Percentiles rank a stretch among this genome's conserved stretches.
Conservation (phyloP, 352 stramenopile species). For the Globisporangium cystogenes region DNA sequence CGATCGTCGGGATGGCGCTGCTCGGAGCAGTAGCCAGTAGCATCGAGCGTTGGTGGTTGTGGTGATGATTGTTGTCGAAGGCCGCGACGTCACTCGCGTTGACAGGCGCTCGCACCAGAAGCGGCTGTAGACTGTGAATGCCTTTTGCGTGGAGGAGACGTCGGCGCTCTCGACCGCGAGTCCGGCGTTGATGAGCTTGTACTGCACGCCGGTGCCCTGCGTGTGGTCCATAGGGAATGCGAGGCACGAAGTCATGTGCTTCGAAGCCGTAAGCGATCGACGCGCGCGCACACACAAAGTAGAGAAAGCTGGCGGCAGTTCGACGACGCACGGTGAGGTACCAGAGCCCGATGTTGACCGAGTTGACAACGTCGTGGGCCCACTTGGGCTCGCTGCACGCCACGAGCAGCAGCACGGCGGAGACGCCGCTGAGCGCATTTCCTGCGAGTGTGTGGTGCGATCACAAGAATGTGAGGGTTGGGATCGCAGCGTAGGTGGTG, state of each 20-base stretch:
- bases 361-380: conserved; percentile 62
- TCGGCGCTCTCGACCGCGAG: conserved; percentile 29
- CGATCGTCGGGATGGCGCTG: conserved; percentile 32
- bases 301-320: no score
- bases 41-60: not conserved
- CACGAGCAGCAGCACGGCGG: conserved; percentile 43
- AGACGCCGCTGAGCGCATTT: conserved; percentile 39
- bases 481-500: no score
- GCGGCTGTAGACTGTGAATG: conserved; percentile 22
- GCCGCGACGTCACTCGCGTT: not conserved
- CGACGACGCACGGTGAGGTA: conserved; percentile 33
- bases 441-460: conserved; percentile 15
- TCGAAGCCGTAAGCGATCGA: no score
- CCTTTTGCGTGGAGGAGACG: conserved; percentile 11
- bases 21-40: no score
- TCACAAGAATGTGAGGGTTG: no score
- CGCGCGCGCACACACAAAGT: no score
- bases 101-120: conserved; percentile 31
- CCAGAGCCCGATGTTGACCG: conserved; percentile 72
- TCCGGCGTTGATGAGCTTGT: conserved; percentile 80
- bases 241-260: no score
- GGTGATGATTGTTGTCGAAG: not conserved
- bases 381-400: conserved; percentile 42
- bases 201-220: conserved; percentile 63
- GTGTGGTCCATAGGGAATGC: no score